These are phyloP conservation scores for Dictyostelium capitatum DNA, from an alignment of 78 protist genomes.

Conservation along the genomic window DNA sequence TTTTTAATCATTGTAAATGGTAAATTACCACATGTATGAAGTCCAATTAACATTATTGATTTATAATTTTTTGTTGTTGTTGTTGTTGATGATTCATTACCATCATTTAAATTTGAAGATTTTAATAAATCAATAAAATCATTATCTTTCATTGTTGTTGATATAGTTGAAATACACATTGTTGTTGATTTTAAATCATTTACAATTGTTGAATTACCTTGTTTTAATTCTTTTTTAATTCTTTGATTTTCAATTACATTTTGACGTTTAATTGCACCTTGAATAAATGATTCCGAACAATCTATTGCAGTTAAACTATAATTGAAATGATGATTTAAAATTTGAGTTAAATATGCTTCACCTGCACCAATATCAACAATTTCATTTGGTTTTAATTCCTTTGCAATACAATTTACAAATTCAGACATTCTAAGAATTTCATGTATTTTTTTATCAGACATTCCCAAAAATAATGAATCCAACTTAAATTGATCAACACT, in stretches of 20 bases:
- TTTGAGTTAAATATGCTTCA: constrained; percentile 60
- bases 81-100: neutral
- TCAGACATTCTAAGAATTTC: constrained; percentile 57
- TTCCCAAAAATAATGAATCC: constrained; percentile 19
- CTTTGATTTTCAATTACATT: constrained; percentile 37
- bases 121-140: constrained; percentile 32
- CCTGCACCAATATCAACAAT: constrained; percentile 65
- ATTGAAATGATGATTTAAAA: constrained; percentile 51
- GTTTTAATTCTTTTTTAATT: constrained; percentile 4
- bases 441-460: constrained; percentile 56
- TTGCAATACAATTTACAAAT: neutral
- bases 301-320: constrained; percentile 43
- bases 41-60: constrained; percentile 38
- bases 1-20: constrained; percentile 55
- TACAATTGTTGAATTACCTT: neutral
- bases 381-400: neutral
- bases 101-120: neutral
- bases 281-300: constrained; percentile 52
- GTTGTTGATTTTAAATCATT: constrained; percentile 12
- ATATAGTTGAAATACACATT: constrained; percentile 52
- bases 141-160: constrained; percentile 22
- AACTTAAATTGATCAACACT: neutral
- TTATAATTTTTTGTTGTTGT: neutral
- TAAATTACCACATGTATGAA: constrained; percentile 58
- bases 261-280: constrained; percentile 54